phyloP scores from a whole-genome alignment of 2,329 filamentous ascomycete species.

The Cladosporium velox region DNA sequence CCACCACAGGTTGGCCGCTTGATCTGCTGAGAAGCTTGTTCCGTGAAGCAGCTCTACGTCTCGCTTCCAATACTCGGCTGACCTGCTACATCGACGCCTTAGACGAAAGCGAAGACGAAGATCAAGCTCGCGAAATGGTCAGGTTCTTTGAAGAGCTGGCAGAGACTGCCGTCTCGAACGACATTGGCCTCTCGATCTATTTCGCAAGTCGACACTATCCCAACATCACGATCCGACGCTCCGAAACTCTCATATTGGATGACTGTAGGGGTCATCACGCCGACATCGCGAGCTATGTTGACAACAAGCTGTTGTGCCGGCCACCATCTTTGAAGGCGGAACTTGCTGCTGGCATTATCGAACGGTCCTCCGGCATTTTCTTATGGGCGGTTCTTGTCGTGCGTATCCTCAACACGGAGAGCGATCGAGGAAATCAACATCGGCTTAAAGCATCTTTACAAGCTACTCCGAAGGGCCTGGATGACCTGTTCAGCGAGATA shows the following conservation, averaged over 20 bases:
- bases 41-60: background rate
- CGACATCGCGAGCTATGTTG: background rate
- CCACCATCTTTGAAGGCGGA: background rate
- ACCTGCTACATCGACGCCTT: background rate
- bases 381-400: background rate
- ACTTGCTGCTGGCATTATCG: background rate
- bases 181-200: background rate
- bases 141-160: background rate
- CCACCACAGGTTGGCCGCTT: background rate
- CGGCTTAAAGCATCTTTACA: background rate
- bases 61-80: background rate
- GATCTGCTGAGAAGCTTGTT: background rate
- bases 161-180: background rate
- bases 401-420: background rate
- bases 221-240: background rate
- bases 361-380: background rate
- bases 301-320: background rate
- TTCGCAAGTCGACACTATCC: background rate
- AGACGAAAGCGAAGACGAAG: background rate
- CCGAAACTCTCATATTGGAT: background rate
- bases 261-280: background rate
- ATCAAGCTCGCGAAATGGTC: background rate
- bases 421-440: background rate
- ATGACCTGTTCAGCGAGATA: background rate
- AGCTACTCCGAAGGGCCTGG: background rate